phyloP scores from a whole-genome alignment of 495 filamentous ascomycete genomes.

The Apodospora peruviana region DNA sequence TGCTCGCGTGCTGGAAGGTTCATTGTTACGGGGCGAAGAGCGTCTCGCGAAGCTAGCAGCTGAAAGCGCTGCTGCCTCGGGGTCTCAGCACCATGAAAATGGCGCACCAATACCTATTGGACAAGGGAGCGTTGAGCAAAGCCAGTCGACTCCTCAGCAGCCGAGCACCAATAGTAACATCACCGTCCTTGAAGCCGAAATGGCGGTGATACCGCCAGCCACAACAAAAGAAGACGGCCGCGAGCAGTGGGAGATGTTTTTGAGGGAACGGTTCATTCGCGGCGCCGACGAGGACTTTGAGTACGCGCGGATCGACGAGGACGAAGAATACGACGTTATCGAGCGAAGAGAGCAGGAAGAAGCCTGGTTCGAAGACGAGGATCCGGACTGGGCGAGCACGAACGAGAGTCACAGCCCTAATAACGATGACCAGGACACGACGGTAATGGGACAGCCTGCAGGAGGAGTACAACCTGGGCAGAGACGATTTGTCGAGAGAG shows the following conservation, averaged over 20 bases:
- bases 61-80: conserved; percentile 12
- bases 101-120: background rate
- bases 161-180: conserved; percentile 33
- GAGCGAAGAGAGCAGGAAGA: conserved; percentile 57
- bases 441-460: too few species aligned
- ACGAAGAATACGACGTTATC: conserved; percentile 64
- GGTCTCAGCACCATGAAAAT: background rate
- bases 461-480: conserved; percentile 23
- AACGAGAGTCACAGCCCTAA: conserved; percentile 20
- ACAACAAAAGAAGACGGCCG: conserved; percentile 58
- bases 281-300: conserved; percentile 75
- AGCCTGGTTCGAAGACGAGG: conserved; percentile 72
- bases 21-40: conserved; percentile 66
- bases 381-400: conserved; percentile 56
- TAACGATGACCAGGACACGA: conserved; percentile 42
- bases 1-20: conserved; percentile 64
- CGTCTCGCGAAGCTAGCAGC: conserved; percentile 58
- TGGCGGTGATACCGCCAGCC: conserved; percentile 45
- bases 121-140: background rate
- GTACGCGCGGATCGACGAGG: conserved; percentile 60
- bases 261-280: conserved; percentile 62
- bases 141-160: background rate
- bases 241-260: conserved; percentile 60
- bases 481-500: conserved; percentile 21
- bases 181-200: conserved; percentile 52